Percentiles rank a stretch among this genome's conserved stretches.
Evolutionary conservation across 208 protist species (phyloP).

Genomic region (Endotrypanum monterogeii): DNA sequence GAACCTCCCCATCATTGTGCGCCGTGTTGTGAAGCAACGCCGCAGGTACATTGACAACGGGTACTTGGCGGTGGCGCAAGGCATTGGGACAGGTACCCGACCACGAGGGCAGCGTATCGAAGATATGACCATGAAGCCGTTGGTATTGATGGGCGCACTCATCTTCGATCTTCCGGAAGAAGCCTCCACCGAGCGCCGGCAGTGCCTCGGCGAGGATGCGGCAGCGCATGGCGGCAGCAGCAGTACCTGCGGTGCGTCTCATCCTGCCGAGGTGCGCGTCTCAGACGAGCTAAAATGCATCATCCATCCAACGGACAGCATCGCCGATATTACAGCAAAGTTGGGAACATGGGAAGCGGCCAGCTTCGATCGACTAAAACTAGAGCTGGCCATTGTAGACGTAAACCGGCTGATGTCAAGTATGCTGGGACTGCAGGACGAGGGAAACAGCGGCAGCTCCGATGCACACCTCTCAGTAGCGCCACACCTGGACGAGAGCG

Average conservation of each 20-base stretch:
- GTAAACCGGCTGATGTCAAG: conserved; percentile 50
- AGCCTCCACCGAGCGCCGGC: not conserved
- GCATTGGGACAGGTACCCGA: conserved; percentile 60
- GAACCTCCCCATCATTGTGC: conserved; percentile 81
- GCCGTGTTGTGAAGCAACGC: conserved; percentile 72
- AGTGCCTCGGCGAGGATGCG: conserved; percentile 5
- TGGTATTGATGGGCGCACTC: conserved; percentile 81
- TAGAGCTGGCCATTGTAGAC: conserved; percentile 84
- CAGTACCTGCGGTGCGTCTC: conserved; percentile 70
- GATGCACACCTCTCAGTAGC: conserved; percentile 34
- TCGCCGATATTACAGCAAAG: conserved; percentile 71
- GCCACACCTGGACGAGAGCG: conserved; percentile 55
- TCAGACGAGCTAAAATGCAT: conserved; percentile 68
- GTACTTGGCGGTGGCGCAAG: conserved; percentile 41
- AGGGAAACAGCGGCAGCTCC: conserved; percentile 8
- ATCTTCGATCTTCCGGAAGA: conserved; percentile 56
- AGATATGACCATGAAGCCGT: conserved; percentile 88
- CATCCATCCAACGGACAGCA: conserved; percentile 73
- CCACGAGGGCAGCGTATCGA: conserved; percentile 74
- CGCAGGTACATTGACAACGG: conserved; percentile 49
- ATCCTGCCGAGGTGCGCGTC: conserved; percentile 52
- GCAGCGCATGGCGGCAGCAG: conserved; percentile 12
- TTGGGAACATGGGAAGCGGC: conserved; percentile 73
- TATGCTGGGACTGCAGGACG: conserved; percentile 55
- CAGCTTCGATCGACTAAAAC: conserved; percentile 74